A percentile compares a stretch with the other conserved stretches of the same genome.
Evolutionary conservation across 441 rosid species (phyloP).

Genomic region (Macaranga tanarius): DNA sequence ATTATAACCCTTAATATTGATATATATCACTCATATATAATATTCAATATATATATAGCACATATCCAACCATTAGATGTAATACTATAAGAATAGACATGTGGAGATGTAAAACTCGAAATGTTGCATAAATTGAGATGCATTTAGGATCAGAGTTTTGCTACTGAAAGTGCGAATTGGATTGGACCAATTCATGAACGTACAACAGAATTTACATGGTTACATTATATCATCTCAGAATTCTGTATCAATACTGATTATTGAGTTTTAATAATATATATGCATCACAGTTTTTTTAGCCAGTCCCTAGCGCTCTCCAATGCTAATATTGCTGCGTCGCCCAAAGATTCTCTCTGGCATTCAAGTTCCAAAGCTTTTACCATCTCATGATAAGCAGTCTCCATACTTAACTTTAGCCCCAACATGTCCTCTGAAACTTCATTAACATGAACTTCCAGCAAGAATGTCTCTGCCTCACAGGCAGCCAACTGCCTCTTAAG

Average conservation of each 20-base stretch:
- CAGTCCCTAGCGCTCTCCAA: conserved; percentile 26
- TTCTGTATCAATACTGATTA: no score
- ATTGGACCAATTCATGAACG: background rate
- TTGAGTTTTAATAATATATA: no score
- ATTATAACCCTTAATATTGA: no score
- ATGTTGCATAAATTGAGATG: no score
- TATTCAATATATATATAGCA: no score
- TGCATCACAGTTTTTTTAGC: background rate
- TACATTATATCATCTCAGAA: background rate
- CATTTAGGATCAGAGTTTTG: no score
- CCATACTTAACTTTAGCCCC: conserved; percentile 30
- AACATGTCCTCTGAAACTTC: conserved; percentile 24
- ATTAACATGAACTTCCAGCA: conserved; percentile 21
- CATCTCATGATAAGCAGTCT: conserved; percentile 25
- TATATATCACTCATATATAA: no score
- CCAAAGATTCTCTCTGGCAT: conserved; percentile 25
- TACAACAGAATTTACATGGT: background rate
- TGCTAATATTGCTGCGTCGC: conserved; percentile 17
- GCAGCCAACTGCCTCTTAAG: conserved; percentile 26
- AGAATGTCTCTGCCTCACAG: conserved; percentile 36
- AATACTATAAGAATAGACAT: no score
- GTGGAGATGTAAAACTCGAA: no score
- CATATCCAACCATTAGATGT: no score
- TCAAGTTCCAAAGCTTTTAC: conserved; percentile 27
- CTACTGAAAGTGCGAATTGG: background rate